Conservation (phyloP, 164 flowering plant genomes). For the Paratinospora sagittata region DNA sequence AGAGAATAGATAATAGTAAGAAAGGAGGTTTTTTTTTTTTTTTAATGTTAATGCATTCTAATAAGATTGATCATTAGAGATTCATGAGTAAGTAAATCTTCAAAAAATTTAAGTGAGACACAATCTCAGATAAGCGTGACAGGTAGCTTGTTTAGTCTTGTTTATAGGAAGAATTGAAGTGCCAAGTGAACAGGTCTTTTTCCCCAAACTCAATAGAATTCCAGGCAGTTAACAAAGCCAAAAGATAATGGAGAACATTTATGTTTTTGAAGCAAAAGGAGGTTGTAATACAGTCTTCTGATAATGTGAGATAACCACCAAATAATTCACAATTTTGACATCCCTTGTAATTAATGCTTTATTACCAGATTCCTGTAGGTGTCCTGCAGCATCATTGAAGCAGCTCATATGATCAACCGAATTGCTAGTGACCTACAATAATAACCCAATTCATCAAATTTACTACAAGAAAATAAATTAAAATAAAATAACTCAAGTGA, state of each 20-base stretch:
- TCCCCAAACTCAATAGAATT: not conserved
- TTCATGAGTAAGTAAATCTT: no score
- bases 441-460: conserved; percentile 3
- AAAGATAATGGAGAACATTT: no score
- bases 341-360: not conserved
- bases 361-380: conserved; percentile 84
- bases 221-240: not conserved
- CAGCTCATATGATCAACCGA: conserved; percentile 87
- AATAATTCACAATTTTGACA: not conserved
- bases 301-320: not conserved
- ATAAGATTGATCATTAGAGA: no score
- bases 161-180: no score
- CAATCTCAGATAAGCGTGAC: no score
- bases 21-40: no score
- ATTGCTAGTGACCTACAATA: conserved; percentile 52
- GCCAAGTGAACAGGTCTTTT: not conserved
- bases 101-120: no score
- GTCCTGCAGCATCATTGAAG: conserved; percentile 84
- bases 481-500: not conserved
- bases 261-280: not conserved
- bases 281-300: no score
- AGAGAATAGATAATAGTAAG: no score
- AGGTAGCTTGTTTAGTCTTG: no score
- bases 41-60: no score
- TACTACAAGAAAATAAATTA: not conserved